Base-by-base conservation (phyloP, 441 rosid species). In the Arabidopsis hybrid region DNA sequence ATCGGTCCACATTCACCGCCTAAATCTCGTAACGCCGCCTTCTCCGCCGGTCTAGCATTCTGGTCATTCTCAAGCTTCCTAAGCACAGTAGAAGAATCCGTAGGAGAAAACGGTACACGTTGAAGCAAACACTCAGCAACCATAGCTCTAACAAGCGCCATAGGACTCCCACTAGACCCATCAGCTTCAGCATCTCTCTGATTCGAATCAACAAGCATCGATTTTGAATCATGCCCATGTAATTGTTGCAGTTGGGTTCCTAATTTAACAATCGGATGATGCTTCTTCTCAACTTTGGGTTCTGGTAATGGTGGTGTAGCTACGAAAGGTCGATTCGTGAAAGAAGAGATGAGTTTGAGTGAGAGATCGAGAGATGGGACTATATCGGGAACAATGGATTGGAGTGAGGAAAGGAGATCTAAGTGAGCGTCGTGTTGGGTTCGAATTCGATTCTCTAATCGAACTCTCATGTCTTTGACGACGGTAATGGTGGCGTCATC, bases 51-150 rank as follows among this genome's bases (percentile, higher is more conserved):
- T 4, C 96, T 86, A 4, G 80, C 86, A 65, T 87, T 84, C 74
- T 85, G 83, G 67, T 91, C 93, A 67, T 90, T 90, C 89, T 95
- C 99, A 74, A 95, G 73, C 89, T 95, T 95, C 82, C 98, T 85
- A 66, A 86, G 78, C 64, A 95, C 85, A 35, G 88, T 92, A 2
- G 92, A 85, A 8, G 98, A 95, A 77, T 92, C 99, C 7, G 89
- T 90, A 4, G 90, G 77, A 4, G 83, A 76, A 79, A 87, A 95
- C 0, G 98, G 98, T 13, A 88, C 97, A 73, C 93, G 74, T 75
- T 88, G 95, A 73, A 91, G 80, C 78, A 95, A 82, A 72, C 95
- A 88, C 35, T 83, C 91, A 0, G 98, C 97, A 17, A 95, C 98
- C 91, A 88, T 85, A 2, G 92, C 92, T 81, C 96, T 82, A 56